Base-by-base conservation (phyloP, 257 asterid genomes). In the Solanum raphanifolium region DNA sequence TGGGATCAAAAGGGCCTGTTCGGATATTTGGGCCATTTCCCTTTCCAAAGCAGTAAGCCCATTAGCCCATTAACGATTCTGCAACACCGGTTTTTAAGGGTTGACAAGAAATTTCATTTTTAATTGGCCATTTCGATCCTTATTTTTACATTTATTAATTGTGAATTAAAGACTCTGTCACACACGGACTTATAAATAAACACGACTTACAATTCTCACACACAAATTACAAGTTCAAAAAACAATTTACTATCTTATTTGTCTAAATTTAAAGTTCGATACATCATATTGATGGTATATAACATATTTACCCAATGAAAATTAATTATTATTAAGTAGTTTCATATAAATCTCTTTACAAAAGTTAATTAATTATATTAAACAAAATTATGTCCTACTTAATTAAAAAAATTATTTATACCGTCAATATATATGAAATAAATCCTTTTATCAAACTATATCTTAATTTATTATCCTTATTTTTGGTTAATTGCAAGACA, bases 161-260 rank as follows among this genome's bases (percentile, higher is more conserved):
- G 32, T n/a, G 16, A n/a, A 65, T n/a, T n/a, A 65, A 11, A 65
- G 2, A 65, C 27, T 55, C 0, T 18, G n/a, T 18, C 11, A 55
- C 23, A 6, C 65, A 55, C 2, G 0, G 3, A 18, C 29, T 4
- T 23, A 23, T 60, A 9, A 23, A 21, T 60, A 9, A 60, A 23
- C 11, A 0, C 9, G 69, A 60, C 69, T 10, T 9, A 9, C 13
- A 9, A 23, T 4, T 0, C 27, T 23, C 65, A 60, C 69, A 23
- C 6, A 60, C 13, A 21, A 60, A 60, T 58, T 60, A 60, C 6
- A 1, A 60, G 15, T 23, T 60, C 29, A 60, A 38, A 36, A 36
- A 39, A 0, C 9, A 0, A 13, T 43, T 46, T 48, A 48, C 21
- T 0, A 48, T 48, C 0, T 2, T 0, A 48, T 55, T 55, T 55